Conservation (phyloP, 306 rosid species). For the Rosa persica region DNA sequence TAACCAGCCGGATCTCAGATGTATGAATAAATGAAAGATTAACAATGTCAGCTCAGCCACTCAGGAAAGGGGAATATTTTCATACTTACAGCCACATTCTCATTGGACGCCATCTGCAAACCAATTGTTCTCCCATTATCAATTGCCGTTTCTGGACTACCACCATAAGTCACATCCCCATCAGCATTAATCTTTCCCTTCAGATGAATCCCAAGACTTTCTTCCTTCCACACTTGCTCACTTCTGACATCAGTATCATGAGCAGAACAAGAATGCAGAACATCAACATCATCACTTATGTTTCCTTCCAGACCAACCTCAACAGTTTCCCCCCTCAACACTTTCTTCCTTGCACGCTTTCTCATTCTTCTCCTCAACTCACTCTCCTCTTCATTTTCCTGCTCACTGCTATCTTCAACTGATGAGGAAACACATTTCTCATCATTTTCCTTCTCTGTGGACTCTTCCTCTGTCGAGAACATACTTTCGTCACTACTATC, state of each 20-base stretch:
- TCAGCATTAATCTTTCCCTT: background rate
- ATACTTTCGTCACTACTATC: background rate
- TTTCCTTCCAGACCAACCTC: background rate
- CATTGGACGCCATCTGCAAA: background rate
- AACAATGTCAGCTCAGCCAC: background rate
- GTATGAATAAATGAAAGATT: background rate
- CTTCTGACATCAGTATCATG: background rate
- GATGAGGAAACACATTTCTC: background rate
- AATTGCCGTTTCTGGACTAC: background rate
- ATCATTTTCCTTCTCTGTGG: background rate
- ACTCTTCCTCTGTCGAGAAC: background rate
- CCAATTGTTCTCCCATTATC: background rate
- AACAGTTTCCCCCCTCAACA: background rate
- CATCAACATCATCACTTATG: background rate
- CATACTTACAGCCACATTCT: background rate
- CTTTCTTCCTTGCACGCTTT: background rate
- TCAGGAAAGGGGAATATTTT: background rate
- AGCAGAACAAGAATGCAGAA: background rate
- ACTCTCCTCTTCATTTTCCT: background rate
- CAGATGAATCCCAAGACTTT: background rate
- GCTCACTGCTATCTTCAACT: background rate
- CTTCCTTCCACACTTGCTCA: background rate
- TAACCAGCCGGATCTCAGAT: background rate
- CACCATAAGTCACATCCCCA: background rate
- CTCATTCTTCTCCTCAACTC: background rate